Evolutionary conservation across 371 early-diverging fungal species (phyloP).

Genomic region (Batrachochytrium dendrobatidis): DNA sequence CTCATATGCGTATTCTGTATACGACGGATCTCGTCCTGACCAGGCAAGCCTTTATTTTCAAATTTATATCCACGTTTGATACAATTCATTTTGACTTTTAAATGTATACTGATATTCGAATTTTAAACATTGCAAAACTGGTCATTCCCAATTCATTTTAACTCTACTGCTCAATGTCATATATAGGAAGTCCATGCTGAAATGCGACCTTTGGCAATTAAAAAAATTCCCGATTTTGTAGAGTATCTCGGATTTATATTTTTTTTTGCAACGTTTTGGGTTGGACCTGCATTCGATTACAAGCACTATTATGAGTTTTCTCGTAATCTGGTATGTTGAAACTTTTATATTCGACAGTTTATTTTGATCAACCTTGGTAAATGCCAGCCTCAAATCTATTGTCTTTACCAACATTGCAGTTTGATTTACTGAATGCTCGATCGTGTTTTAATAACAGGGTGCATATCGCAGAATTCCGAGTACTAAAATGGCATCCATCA

Average conservation of each 20-base stretch:
- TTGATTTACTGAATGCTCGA: too few species aligned
- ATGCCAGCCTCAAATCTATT: too few species aligned
- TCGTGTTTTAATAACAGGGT: conserved; percentile 7
- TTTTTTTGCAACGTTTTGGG: conserved; percentile 78
- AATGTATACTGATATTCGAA: not conserved
- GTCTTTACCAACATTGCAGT: not conserved
- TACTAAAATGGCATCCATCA: conserved; percentile 17
- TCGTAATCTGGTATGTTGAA: conserved; percentile 27
- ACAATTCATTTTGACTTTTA: not conserved
- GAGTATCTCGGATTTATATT: conserved; percentile 80
- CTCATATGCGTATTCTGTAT: too few species aligned
- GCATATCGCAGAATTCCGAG: conserved; percentile 25
- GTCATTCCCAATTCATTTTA: not conserved
- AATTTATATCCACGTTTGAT: too few species aligned
- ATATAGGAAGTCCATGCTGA: conserved; percentile 44
- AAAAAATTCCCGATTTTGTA: conserved; percentile 55
- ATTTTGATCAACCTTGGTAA: too few species aligned
- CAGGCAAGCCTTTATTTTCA: too few species aligned
- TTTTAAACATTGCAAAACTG: not conserved
- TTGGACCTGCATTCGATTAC: conserved; percentile 81
- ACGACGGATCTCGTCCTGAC: too few species aligned
- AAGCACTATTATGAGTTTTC: conserved; percentile 54
- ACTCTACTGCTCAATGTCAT: not conserved
- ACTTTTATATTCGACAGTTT: too few species aligned
- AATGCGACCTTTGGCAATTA: conserved; percentile 55